Conservation (phyloP, 2,329 filamentous ascomycete species). For the Neopestalotiopsis clavispora region DNA sequence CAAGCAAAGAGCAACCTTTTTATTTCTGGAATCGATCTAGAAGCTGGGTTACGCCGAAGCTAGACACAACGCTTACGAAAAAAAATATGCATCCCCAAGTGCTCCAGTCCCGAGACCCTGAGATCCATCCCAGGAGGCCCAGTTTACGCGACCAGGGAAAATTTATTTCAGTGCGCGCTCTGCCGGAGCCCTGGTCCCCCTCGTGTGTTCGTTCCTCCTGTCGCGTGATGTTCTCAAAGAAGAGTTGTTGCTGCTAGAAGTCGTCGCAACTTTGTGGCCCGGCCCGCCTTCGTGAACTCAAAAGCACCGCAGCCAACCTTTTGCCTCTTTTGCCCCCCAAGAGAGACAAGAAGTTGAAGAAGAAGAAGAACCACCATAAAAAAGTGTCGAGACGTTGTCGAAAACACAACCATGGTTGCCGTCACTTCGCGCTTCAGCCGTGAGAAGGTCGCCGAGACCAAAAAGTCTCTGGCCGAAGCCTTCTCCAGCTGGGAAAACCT, state of each 20-base stretch:
- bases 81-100: not conserved
- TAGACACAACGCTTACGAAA: constrained; percentile 9
- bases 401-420: constrained; percentile 1
- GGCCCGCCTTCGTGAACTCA: not conserved
- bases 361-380: not conserved
- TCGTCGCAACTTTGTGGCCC: not conserved
- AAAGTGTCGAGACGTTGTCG: not conserved
- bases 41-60: constrained; percentile 5
- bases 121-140: not conserved
- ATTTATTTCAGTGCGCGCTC: constrained; percentile 1
- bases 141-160: not conserved
- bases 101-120: not conserved
- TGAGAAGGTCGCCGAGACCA: not conserved
- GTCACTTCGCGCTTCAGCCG: constrained; percentile 5
- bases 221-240: not conserved
- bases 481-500: constrained; percentile 13
- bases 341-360: too few species aligned
- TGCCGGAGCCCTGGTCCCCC: not conserved
- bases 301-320: not conserved
- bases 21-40: constrained; percentile 10
- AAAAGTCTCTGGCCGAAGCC: not conserved
- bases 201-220: not conserved
- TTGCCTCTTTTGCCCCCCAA: too few species aligned
- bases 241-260: not conserved
- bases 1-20: not conserved